Evolutionary conservation across 2,329 filamentous ascomycete species (phyloP).

Genomic region (Fusarium incarnatum): DNA sequence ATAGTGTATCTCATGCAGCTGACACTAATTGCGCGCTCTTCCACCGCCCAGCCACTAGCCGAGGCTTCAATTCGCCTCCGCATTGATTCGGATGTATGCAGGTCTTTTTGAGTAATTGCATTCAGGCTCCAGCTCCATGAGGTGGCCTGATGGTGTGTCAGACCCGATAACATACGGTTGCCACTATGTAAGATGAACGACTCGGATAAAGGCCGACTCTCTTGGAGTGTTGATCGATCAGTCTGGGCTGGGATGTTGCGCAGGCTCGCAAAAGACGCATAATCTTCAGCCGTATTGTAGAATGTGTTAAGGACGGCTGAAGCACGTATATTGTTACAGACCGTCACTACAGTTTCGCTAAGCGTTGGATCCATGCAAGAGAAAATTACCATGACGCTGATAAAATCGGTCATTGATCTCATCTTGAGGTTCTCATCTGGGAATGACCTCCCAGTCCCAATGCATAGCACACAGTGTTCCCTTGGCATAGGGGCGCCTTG

Average conservation of each 20-base stretch:
- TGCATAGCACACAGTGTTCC: too few relatives aligned
- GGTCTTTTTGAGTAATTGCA: accelerated
- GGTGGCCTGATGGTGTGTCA: accelerated
- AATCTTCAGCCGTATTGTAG: too few relatives aligned
- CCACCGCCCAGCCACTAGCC: not conserved
- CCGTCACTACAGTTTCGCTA: not conserved
- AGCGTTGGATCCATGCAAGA: not conserved
- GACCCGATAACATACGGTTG: accelerated
- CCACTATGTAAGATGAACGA: not conserved
- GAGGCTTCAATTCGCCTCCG: not conserved
- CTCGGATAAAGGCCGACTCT: too few relatives aligned
- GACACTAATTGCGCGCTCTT: not conserved
- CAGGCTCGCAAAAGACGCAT: not conserved
- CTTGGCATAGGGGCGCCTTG: too few relatives aligned
- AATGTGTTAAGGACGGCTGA: too few relatives aligned
- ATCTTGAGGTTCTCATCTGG: not conserved
- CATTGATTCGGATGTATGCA: not conserved
- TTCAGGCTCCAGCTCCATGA: not conserved
- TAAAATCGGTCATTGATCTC: not conserved
- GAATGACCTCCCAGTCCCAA: not conserved
- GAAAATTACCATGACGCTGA: not conserved
- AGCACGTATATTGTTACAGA: not conserved
- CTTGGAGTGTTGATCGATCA: accelerated
- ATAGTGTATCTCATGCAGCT: not conserved
- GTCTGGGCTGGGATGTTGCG: too few relatives aligned